phyloP scores from a whole-genome alignment of 768 basidiomycete species.

The Boletus rubescentipes region DNA sequence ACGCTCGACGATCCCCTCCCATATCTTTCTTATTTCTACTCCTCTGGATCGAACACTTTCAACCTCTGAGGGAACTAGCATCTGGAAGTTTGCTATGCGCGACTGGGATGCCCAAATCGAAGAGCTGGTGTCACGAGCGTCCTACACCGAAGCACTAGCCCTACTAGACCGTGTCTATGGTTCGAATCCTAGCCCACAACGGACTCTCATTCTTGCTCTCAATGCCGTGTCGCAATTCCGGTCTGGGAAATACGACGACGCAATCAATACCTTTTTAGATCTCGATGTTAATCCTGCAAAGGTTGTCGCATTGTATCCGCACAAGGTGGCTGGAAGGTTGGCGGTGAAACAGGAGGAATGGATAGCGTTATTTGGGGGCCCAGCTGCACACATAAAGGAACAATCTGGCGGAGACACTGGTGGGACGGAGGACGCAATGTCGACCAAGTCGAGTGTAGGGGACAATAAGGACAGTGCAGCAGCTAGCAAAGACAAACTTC shows the following conservation, averaged over 20 bases:
- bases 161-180: slow-evolving; percentile 53
- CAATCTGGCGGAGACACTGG: neutral
- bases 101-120: slow-evolving; percentile 83
- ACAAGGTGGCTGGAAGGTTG: slow-evolving; percentile 75
- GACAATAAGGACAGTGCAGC: slow-evolving; percentile 20
- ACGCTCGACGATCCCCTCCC: slow-evolving; percentile 30
- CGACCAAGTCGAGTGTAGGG: slow-evolving; percentile 29
- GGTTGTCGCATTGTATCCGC: slow-evolving; percentile 87
- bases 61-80: slow-evolving; percentile 65
- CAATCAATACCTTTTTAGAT: slow-evolving; percentile 84
- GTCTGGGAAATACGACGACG: slow-evolving; percentile 63
- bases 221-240: slow-evolving; percentile 80
- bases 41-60: slow-evolving; percentile 70
- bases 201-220: slow-evolving; percentile 63
- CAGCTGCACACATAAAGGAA: slow-evolving; percentile 29
- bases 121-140: slow-evolving; percentile 66
- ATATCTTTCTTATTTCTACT: slow-evolving; percentile 63
- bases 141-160: slow-evolving; percentile 78
- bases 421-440: slow-evolving; percentile 26
- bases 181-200: slow-evolving; percentile 30
- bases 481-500: slow-evolving; percentile 25
- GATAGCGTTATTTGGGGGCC: slow-evolving; percentile 86
- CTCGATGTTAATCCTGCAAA: slow-evolving; percentile 93
- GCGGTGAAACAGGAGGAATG: slow-evolving; percentile 66
- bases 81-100: slow-evolving; percentile 76